These are phyloP conservation scores for Solanum pennellii DNA, from an alignment of 257 asterid genomes.

Conservation along the genomic window DNA sequence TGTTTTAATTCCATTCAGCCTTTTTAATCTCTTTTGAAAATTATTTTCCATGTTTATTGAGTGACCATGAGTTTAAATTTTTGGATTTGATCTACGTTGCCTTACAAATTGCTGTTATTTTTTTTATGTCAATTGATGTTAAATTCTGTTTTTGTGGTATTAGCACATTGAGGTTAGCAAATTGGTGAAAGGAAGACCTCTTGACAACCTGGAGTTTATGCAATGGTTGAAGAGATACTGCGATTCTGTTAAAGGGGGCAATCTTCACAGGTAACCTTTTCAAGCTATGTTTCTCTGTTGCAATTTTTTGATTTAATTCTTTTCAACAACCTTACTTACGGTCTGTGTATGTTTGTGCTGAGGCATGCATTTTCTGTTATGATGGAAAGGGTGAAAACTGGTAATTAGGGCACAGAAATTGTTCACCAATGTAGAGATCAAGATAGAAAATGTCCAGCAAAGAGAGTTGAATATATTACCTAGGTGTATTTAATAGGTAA, in stretches of 20 bases:
- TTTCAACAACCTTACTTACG: background rate
- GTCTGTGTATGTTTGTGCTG: background rate
- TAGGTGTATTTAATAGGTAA: background rate
- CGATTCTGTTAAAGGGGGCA: constrained; percentile 53
- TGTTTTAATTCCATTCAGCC: background rate
- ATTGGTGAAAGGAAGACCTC: constrained; percentile 77
- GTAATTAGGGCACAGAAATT: background rate
- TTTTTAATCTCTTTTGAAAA: background rate
- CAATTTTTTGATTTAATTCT: background rate
- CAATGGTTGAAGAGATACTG: constrained; percentile 95
- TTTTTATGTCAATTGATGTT: background rate
- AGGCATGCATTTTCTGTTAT: background rate
- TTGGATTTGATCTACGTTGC: background rate
- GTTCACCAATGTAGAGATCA: background rate
- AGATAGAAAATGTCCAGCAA: background rate
- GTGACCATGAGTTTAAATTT: background rate
- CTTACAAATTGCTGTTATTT: background rate
- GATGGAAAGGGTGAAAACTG: background rate
- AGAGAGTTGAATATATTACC: background rate
- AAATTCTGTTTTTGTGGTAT: background rate
- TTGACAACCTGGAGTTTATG: constrained; percentile 89
- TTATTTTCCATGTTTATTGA: background rate
- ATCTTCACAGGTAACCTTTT: constrained; percentile 22
- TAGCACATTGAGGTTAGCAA: constrained; percentile 87
- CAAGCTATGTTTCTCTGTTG: background rate